These are phyloP conservation scores for Xylariaceae sp. DNA, from an alignment of 2,329 filamentous ascomycete species.

Conservation along the genomic window DNA sequence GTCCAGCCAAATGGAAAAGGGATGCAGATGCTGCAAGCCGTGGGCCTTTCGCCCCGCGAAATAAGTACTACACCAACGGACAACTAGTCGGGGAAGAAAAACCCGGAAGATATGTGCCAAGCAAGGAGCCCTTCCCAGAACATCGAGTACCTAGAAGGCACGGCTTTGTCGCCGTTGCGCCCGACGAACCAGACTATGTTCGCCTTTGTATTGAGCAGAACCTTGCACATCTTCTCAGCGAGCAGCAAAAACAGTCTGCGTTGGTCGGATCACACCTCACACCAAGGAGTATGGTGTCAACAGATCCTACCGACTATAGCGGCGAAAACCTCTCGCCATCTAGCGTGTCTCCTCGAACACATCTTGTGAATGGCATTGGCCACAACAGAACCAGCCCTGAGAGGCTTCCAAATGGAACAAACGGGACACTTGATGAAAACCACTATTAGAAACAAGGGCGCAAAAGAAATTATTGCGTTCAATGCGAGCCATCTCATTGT, in stretches of 20 bases:
- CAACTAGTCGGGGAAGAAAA: constrained; percentile 48
- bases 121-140: constrained; percentile 52
- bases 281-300: constrained; percentile 38
- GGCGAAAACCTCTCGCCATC: constrained; percentile 24
- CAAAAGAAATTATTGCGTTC: constrained; percentile 3
- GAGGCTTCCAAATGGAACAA: constrained; percentile 21
- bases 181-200: constrained; percentile 55
- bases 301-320: constrained; percentile 23
- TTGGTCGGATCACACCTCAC: constrained; percentile 47
- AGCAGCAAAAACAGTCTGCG: constrained; percentile 40
- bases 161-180: constrained; percentile 48
- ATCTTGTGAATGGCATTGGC: constrained; percentile 26
- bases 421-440: constrained; percentile 12
- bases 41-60: constrained; percentile 51
- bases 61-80: constrained; percentile 58
- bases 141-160: constrained; percentile 51
- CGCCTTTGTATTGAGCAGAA: constrained; percentile 54
- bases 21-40: constrained; percentile 53
- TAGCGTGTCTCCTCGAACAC: constrained; percentile 17
- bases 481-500: constrained; percentile 12
- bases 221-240: constrained; percentile 49
- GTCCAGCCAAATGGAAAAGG: constrained; percentile 53
- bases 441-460: constrained; percentile 10
- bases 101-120: constrained; percentile 44
- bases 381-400: constrained; percentile 20